These are phyloP conservation scores for Spinacia oleracea DNA, from an alignment of 179 eudicot genomes.

Conservation along the genomic window DNA sequence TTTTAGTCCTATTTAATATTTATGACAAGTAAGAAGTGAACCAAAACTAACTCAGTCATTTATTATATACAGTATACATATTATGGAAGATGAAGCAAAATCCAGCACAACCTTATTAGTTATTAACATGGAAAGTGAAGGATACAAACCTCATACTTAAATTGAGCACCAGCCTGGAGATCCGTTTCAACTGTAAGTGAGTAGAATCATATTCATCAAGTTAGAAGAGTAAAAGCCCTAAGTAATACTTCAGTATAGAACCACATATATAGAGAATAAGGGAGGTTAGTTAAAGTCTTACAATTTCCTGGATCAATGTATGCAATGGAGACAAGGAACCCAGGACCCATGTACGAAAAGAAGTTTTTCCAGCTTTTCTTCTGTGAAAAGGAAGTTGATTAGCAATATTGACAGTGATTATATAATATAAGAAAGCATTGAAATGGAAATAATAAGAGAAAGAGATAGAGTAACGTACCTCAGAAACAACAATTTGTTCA, in stretches of 20 bases:
- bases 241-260: neutral
- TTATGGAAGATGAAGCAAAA: neutral
- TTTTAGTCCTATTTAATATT: no score
- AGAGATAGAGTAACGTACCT: slow-evolving; percentile 38
- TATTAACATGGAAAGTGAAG: neutral
- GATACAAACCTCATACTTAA: slow-evolving; percentile 74
- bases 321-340: slow-evolving; percentile 94
- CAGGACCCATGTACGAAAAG: slow-evolving; percentile 92
- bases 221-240: slow-evolving; percentile 2
- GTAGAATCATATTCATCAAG: slow-evolving; percentile 6
- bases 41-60: no score
- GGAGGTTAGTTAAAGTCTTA: slow-evolving; percentile 34
- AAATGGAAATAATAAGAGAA: neutral
- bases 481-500: slow-evolving; percentile 80
- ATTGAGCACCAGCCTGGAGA: slow-evolving; percentile 86
- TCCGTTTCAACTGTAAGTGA: slow-evolving; percentile 85
- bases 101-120: no score
- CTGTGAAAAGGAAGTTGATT: slow-evolving; percentile 36
- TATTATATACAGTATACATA: no score
- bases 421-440: neutral
- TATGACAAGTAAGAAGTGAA: no score
- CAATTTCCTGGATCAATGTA: slow-evolving; percentile 99
- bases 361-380: slow-evolving; percentile 92
- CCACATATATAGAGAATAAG: neutral
- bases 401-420: neutral